phyloP scores from a whole-genome alignment of 2,329 filamentous ascomycete genomes.

The Aureobasidium musti region DNA sequence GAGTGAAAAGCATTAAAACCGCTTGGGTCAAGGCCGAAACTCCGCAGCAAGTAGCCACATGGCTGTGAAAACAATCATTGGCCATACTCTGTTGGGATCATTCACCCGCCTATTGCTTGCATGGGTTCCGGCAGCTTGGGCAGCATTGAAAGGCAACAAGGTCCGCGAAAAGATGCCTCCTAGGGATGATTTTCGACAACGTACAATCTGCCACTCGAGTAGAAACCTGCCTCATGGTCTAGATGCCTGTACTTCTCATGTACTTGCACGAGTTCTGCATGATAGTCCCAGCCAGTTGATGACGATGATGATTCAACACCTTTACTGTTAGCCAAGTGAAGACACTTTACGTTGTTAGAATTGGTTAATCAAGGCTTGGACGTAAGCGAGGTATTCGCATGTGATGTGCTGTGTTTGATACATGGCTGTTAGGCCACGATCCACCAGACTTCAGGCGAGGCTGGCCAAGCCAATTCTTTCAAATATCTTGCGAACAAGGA shows the following conservation, averaged over 20 bases:
- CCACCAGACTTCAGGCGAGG: not conserved
- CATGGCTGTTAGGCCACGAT: not conserved
- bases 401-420: not conserved
- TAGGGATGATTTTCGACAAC: not conserved
- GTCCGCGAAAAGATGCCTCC: not conserved
- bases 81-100: not conserved
- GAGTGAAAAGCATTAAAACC: not conserved
- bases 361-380: too few species aligned
- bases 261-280: not conserved
- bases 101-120: not conserved
- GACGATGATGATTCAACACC: not conserved
- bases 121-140: not conserved
- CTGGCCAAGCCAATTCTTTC: not conserved
- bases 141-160: not conserved
- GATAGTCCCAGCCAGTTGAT: not conserved
- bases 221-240: not conserved
- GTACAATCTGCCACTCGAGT: not conserved
- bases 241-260: not conserved
- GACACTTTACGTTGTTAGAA: not conserved
- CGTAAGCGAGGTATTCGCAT: not conserved
- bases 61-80: not conserved
- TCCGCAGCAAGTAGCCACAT: not conserved
- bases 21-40: not conserved
- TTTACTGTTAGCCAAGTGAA: not conserved
- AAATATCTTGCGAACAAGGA: too few species aligned